phyloP scores from a whole-genome alignment of 163 green algal genomes.

The Chlamydomonas reinhardtii region DNA sequence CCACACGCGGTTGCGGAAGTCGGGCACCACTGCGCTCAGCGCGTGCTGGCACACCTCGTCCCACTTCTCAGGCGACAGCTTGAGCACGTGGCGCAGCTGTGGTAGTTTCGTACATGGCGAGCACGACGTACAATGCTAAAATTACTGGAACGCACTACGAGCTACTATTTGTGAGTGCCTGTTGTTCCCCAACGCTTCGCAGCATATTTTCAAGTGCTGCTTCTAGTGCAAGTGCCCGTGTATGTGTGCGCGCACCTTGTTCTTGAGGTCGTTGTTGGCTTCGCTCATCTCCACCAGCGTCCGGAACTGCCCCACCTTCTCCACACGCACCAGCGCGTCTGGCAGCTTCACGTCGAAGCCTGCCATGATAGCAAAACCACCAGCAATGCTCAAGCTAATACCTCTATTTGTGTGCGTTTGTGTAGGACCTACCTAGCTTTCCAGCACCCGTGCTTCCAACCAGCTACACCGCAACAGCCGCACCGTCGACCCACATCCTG shows the following conservation, averaged over 20 bases:
- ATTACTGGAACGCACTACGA: too few relatives aligned
- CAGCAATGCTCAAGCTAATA: not conserved
- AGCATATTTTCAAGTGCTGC: too few relatives aligned
- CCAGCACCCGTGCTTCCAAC: not conserved
- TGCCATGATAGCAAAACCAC: not conserved
- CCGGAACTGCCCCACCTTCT: conserved; percentile 70
- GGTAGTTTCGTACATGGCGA: not conserved
- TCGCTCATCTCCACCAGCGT: conserved; percentile 72
- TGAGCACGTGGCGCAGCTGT: conserved; percentile 72
- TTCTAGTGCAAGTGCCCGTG: too few relatives aligned
- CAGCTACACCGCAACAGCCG: too few relatives aligned
- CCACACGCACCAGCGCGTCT: conserved; percentile 15
- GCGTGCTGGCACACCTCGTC: conserved; percentile 73
- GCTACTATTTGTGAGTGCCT: too few relatives aligned
- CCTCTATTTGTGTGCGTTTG: too few relatives aligned
- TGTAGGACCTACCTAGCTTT: too few relatives aligned
- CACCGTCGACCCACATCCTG: not conserved
- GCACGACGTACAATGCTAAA: too few relatives aligned
- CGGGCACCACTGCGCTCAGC: conserved; percentile 64
- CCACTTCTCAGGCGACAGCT: conserved; percentile 78
- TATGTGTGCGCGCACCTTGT: conserved; percentile 67
- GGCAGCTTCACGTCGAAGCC: conserved; percentile 50
- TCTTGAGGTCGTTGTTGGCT: conserved; percentile 69
- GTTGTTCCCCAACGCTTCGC: too few relatives aligned
- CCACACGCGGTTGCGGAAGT: conserved; percentile 72